Conservation (phyloP, 768 basidiomycete genomes). For the Tylopilus rubrobrunneus region DNA sequence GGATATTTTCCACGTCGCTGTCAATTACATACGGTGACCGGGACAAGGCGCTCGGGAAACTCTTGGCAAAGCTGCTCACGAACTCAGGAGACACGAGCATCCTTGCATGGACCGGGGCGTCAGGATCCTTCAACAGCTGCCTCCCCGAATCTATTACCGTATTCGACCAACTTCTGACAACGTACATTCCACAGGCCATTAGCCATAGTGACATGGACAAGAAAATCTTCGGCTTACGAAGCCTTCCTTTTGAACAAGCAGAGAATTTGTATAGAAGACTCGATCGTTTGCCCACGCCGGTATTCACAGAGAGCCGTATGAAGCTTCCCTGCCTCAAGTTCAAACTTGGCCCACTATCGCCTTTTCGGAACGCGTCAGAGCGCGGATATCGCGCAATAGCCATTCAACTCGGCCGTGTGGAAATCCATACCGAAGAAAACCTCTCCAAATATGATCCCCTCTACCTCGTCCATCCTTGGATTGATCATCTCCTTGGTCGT, state of each 20-base stretch:
- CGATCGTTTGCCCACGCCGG: background rate
- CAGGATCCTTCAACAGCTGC: background rate
- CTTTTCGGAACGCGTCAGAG: background rate
- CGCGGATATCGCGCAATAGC: background rate
- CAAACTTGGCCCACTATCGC: background rate
- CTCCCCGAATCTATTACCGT: conserved; percentile 1
- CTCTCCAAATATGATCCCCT: conserved; percentile 1
- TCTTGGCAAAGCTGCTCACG: background rate
- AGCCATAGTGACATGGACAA: background rate
- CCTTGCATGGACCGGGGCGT: conserved; percentile 5
- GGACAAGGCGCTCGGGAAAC: conserved; percentile 1
- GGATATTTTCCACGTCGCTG: background rate
- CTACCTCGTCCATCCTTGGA: conserved; percentile 14
- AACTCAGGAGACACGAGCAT: conserved; percentile 5
- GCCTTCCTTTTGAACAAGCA: background rate
- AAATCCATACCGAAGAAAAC: conserved; percentile 5
- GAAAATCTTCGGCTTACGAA: background rate
- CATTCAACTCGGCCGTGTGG: conserved; percentile 2
- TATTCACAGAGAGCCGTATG: background rate
- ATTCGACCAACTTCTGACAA: background rate
- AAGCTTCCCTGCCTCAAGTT: conserved; percentile 2
- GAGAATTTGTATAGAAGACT: background rate
- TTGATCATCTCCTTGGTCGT: conserved; percentile 8
- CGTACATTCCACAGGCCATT: background rate
- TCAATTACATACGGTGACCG: conserved; percentile 1